Conservation (phyloP, 805 yeast species). For the Gaillardinia entomophila region DNA sequence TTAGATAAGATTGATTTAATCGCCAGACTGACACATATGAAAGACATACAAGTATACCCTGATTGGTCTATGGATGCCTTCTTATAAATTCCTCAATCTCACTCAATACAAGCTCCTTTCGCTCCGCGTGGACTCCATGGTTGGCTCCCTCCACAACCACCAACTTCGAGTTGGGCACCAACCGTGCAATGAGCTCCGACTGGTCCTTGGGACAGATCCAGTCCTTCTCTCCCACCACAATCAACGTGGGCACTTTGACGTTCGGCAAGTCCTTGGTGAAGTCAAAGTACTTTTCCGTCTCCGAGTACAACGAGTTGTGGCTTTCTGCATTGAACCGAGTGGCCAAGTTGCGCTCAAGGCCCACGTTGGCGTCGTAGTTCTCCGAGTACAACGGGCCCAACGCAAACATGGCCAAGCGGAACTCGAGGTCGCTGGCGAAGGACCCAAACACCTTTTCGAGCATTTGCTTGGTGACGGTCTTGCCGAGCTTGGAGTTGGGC, state of each 20-base stretch:
- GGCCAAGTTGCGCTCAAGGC: slow-evolving; percentile 6
- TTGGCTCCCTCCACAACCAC: slow-evolving; percentile 10
- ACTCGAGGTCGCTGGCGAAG: slow-evolving; percentile 15
- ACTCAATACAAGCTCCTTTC: slow-evolving; percentile 5
- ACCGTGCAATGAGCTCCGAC: slow-evolving; percentile 6
- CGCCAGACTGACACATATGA: too few relatives aligned
- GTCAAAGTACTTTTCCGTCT: slow-evolving; percentile 14
- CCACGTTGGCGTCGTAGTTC: slow-evolving; percentile 11
- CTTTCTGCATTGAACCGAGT: slow-evolving; percentile 11
- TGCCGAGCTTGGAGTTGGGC: slow-evolving; percentile 5
- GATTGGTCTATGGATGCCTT: neutral
- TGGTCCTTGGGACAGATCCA: slow-evolving; percentile 17
- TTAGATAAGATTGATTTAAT: too few relatives aligned
- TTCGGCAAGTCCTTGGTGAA: slow-evolving; percentile 7
- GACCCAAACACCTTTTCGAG: slow-evolving; percentile 13
- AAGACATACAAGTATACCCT: neutral
- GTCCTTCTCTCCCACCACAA: slow-evolving; percentile 13
- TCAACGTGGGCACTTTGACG: slow-evolving; percentile 9
- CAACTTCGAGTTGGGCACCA: slow-evolving; percentile 9
- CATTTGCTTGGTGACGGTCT: slow-evolving; percentile 13
- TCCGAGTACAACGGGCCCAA: slow-evolving; percentile 14
- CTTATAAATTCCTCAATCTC: slow-evolving; percentile 1
- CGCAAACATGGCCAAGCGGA: slow-evolving; percentile 16
- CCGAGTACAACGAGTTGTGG: slow-evolving; percentile 16
- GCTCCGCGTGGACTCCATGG: slow-evolving; percentile 14